These are phyloP conservation scores for Tulasnella sp. DNA, from an alignment of 768 basidiomycete species.

Conservation along the genomic window DNA sequence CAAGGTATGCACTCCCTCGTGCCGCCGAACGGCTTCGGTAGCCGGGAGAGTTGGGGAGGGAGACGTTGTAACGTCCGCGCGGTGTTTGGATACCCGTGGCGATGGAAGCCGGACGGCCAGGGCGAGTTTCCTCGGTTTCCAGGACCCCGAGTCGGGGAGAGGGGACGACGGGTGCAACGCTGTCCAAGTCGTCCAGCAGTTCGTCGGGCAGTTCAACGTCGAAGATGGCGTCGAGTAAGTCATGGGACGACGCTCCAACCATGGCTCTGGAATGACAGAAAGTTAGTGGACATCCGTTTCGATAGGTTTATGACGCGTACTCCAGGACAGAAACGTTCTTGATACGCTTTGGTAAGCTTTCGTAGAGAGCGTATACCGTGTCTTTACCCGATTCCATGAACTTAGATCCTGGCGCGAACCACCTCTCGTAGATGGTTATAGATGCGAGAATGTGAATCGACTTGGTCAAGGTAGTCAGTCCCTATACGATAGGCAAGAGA, in stretches of 20 bases:
- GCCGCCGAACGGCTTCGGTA: background rate
- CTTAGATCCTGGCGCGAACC: constrained; percentile 39
- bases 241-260: constrained; percentile 53
- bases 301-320: background rate
- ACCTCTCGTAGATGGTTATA: constrained; percentile 72
- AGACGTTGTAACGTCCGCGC: background rate
- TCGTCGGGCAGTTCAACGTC: constrained; percentile 38
- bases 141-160: background rate
- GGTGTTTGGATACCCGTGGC: background rate
- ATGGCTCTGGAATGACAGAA: constrained; percentile 31
- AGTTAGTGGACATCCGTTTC: constrained; percentile 1
- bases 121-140: constrained; percentile 11
- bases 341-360: constrained; percentile 54
- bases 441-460: constrained; percentile 64
- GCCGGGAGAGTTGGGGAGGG: constrained; percentile 1
- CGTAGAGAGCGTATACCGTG: constrained; percentile 45
- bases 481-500: background rate
- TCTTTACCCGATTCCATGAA: constrained; percentile 42
- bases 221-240: constrained; percentile 69
- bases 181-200: constrained; percentile 4
- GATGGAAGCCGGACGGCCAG: constrained; percentile 28
- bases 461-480: constrained; percentile 26
- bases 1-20: constrained; percentile 19
- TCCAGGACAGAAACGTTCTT: constrained; percentile 65
- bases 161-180: constrained; percentile 6